phyloP scores from a whole-genome alignment of 768 basidiomycete genomes.

The Lactarius akahatsu region DNA sequence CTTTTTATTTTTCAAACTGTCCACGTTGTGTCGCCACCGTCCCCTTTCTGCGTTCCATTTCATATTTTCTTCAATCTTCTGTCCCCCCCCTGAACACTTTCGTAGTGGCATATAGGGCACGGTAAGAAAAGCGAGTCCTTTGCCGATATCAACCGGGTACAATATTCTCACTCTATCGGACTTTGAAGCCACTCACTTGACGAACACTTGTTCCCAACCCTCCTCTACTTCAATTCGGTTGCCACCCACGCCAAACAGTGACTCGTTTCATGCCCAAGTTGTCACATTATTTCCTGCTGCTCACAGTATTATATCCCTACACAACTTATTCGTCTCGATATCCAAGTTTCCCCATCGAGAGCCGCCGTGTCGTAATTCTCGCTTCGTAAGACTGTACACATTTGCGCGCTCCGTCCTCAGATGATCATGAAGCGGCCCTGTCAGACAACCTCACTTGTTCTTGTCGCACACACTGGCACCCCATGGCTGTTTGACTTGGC shows the following conservation, averaged over 20 bases:
- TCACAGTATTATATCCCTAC: background rate
- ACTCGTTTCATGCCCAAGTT: background rate
- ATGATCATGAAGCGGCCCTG: slow-evolving; percentile 18
- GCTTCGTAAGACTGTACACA: slow-evolving; percentile 1
- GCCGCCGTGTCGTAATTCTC: slow-evolving; percentile 14
- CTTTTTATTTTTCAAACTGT: background rate
- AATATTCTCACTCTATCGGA: background rate
- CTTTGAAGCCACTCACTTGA: slow-evolving; percentile 1
- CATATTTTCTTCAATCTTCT: slow-evolving; percentile 21
- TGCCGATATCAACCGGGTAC: background rate
- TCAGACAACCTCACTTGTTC: slow-evolving; percentile 11
- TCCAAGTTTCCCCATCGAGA: slow-evolving; percentile 1
- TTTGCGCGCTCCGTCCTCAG: slow-evolving; percentile 22
- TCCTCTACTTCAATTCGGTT: slow-evolving; percentile 13
- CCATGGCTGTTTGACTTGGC: slow-evolving; percentile 9
- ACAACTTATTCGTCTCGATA: background rate
- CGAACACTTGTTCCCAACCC: background rate
- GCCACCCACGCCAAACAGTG: background rate
- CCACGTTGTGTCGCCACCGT: background rate
- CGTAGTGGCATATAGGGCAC: background rate
- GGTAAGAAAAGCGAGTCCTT: background rate
- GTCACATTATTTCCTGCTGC: background rate
- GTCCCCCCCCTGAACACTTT: background rate
- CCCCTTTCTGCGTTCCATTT: slow-evolving; percentile 14
- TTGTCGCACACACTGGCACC: slow-evolving; percentile 2